A percentile compares a stretch with the other conserved stretches of the same genome.
These are phyloP conservation scores for Pleurotus sapidus DNA, from an alignment of 768 basidiomycete species.

Conservation along the genomic window DNA sequence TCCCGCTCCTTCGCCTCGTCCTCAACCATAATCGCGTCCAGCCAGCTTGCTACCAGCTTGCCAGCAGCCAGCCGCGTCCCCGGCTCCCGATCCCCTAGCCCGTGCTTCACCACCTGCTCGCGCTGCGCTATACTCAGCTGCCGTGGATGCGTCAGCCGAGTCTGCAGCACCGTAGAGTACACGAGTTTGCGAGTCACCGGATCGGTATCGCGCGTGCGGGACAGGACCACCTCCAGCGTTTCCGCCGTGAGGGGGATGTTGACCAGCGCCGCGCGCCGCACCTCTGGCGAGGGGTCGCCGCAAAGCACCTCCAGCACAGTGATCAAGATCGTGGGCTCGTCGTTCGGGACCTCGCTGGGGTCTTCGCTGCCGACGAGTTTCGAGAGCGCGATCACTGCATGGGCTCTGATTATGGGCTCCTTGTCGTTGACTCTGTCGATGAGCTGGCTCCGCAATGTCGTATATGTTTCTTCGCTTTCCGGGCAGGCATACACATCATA, in stretches of 20 bases:
- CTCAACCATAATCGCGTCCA: slow-evolving; percentile 54
- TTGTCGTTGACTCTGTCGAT: slow-evolving; percentile 85
- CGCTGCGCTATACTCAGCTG: slow-evolving; percentile 77
- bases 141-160: slow-evolving; percentile 59
- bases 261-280: slow-evolving; percentile 85
- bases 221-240: slow-evolving; percentile 68
- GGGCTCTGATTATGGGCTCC: slow-evolving; percentile 78
- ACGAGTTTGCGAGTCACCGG: slow-evolving; percentile 74
- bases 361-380: slow-evolving; percentile 76
- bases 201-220: slow-evolving; percentile 85
- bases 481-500: neutral
- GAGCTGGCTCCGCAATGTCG: slow-evolving; percentile 59
- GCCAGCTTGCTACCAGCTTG: slow-evolving; percentile 78
- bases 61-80: slow-evolving; percentile 79
- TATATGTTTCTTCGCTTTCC: slow-evolving; percentile 79
- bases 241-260: slow-evolving; percentile 62
- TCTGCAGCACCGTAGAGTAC: slow-evolving; percentile 63
- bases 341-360: slow-evolving; percentile 45
- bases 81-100: slow-evolving; percentile 86
- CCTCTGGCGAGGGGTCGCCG: slow-evolving; percentile 83
- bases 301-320: slow-evolving; percentile 66
- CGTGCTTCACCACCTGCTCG: slow-evolving; percentile 81
- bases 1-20: slow-evolving; percentile 23
- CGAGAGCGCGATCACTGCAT: slow-evolving; percentile 79
- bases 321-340: slow-evolving; percentile 55